Base-by-base conservation (phyloP, 495 filamentous ascomycete genomes). In the Aspergillus bertholletiae region DNA sequence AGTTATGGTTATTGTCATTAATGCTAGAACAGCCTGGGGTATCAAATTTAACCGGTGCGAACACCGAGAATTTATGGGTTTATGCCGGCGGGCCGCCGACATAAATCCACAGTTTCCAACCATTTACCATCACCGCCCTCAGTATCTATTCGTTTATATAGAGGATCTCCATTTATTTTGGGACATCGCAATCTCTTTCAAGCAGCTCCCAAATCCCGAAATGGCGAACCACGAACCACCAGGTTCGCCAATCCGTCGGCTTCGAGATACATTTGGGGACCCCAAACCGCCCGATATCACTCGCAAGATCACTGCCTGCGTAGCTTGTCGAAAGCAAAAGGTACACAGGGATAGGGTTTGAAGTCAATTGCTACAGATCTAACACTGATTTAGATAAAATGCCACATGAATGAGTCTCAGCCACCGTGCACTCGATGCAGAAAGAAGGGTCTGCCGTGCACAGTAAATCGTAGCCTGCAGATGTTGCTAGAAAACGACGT, bases 261-360 rank as follows among this genome's bases (percentile, higher is more conserved):
- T 11, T 7, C 30, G 3, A 12, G 30, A 32, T 32, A n/a, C n/a
- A 5, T 72, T 72, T 21, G 69, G 69, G 0, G 69, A 72, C 52
- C 48, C 61, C 6, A 73, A 72, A 37, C 61, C 60, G 8, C 70
- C 69, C 1, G 65, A 73, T 48, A 72, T 73, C 17, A 71, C 62
- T 28, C 59, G 70, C 12, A 73, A 70, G 53, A 73, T 71, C 26
- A 74, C 70, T 7, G 70, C 70, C 7, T 74, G 70, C 53, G 71
- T 71, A n/a, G 66, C 71, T 27, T 74, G 68, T 55, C 60, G 70
- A 3, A 73, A 71, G 32, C 68, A 68, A 43, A 74, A 74, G 57
- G 71, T 74, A 27, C 7, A 40, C 30, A 15, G 34, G 46, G 48
- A 47, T 8, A 46, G 15, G 44, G 7, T 2, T 5, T 22, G 5